These are phyloP conservation scores for Amanita pseudoporphyria DNA, from an alignment of 768 basidiomycete genomes.

Conservation along the genomic window DNA sequence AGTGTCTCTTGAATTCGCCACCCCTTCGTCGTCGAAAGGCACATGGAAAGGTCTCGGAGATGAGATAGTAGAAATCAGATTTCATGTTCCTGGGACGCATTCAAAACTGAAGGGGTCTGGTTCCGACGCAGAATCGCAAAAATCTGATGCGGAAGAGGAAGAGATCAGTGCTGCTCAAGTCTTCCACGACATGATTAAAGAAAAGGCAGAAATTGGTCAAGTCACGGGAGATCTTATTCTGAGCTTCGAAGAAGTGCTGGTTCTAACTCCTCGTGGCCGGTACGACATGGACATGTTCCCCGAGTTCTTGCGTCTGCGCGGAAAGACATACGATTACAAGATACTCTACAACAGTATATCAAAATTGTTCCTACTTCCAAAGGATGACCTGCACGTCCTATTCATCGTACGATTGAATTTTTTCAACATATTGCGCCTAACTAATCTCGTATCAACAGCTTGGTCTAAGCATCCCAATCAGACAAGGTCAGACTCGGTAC, in stretches of 20 bases:
- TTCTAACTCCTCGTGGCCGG: constrained; percentile 91
- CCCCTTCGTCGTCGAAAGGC: constrained; percentile 35
- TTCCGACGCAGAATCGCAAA: constrained; percentile 68
- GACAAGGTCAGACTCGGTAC: constrained; percentile 97
- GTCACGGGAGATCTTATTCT: constrained; percentile 87
- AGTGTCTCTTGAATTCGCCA: constrained; percentile 93
- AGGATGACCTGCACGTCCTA: constrained; percentile 92
- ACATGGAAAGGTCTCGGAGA: constrained; percentile 43
- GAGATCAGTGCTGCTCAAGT: constrained; percentile 90
- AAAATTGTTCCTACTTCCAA: constrained; percentile 85
- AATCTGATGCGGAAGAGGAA: constrained; percentile 65
- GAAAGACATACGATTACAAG: constrained; percentile 99
- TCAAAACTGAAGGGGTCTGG: constrained; percentile 44
- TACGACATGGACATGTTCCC: constrained; percentile 99
- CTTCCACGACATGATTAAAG: constrained; percentile 94
- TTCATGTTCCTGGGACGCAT: constrained; percentile 84
- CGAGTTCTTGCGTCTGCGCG: constrained; percentile 88
- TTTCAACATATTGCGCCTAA: constrained; percentile 2
- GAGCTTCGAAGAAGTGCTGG: constrained; percentile 91
- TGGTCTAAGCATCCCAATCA: constrained; percentile 85
- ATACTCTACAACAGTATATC: constrained; percentile 85
- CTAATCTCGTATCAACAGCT: constrained; percentile 37
- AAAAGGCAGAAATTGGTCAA: constrained; percentile 90
- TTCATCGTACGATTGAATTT: constrained; percentile 66
- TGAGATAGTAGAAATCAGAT: constrained; percentile 92